Percentiles rank a stretch among this genome's conserved stretches.
Evolutionary conservation across 495 filamentous ascomycete genomes (phyloP).

Genomic region (Neurospora terricola): DNA sequence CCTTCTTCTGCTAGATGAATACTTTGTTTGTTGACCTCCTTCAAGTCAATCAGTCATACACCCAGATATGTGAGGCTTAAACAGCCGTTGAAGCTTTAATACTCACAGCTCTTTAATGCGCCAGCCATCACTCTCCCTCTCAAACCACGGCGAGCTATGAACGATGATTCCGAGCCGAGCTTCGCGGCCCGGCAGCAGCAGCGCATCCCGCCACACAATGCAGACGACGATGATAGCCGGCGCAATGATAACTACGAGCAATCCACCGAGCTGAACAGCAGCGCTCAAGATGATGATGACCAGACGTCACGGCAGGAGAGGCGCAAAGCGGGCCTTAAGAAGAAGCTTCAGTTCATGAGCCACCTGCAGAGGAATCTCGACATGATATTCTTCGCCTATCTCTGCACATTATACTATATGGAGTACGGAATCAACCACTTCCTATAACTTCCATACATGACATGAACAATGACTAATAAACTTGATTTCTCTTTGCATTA

Average conservation of each 20-base stretch:
- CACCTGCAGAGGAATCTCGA: slow-evolving; percentile 65
- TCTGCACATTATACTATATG: slow-evolving; percentile 80
- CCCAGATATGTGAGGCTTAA: background rate
- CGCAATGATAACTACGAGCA: slow-evolving; percentile 9
- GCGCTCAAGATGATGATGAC: background rate
- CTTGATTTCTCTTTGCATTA: slow-evolving; percentile 1
- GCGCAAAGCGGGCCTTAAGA: slow-evolving; percentile 35
- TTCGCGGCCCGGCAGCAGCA: slow-evolving; percentile 37
- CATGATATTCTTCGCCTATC: slow-evolving; percentile 68
- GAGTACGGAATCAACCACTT: slow-evolving; percentile 50
- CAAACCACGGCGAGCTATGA: slow-evolving; percentile 46
- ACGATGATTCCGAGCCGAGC: slow-evolving; percentile 54
- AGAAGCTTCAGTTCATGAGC: slow-evolving; percentile 56
- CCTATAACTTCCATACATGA: background rate
- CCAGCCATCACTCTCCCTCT: background rate
- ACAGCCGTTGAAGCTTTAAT: background rate
- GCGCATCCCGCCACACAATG: slow-evolving; percentile 10
- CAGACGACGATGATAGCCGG: slow-evolving; percentile 16
- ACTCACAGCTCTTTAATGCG: background rate
- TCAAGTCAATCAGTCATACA: background rate
- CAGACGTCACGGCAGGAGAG: slow-evolving; percentile 8
- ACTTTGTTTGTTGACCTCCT: background rate
- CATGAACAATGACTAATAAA: background rate
- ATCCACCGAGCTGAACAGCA: slow-evolving; percentile 10
- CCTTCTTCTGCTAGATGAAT: background rate